Evolutionary conservation across 495 filamentous ascomycete genomes (phyloP), one percentile per base, ranked within the genome.

Genomic region (Aspergillus steynii): DNA sequence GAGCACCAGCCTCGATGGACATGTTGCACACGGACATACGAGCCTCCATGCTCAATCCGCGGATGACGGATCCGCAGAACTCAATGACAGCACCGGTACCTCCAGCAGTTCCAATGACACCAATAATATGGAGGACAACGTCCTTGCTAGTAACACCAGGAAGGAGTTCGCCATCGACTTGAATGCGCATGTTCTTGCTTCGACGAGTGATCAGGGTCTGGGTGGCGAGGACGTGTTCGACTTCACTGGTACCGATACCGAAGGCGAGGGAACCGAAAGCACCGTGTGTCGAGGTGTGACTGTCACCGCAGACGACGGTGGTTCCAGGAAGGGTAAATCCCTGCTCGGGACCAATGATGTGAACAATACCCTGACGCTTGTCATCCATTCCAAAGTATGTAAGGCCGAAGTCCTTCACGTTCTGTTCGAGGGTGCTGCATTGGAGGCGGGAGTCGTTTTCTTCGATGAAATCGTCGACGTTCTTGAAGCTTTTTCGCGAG

Each of bases 1-100:
- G 85, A 46, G 95, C 95, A 77, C 95, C 95, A 60, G 79, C 95
- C 80, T 99, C 95, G 71, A 98, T 97, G n/a, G 94, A 92, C 95
- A 99, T 99, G 80, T 99, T 99, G 78, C 95, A 98, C 71, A 99
- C 95, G 58, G 92, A 96, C 94, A 99, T 98, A 68, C 95, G 88
- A 45, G 95, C 95, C 73, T 99, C 95, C 86, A 99, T 97, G 77
- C 91, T 96, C 65, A 99, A 81, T 47, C 75, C 77, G 62, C 91
- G 85, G 70, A 99, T 97, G 56, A 93, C 92, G 55, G 92, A 96
- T 55, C 95, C 95, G 66, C 91, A 96, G 83, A 90, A 99, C 80
- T 99, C 95, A 66, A 99, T 96, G 61, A 99, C 95, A 55, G 90
- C 86, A 65, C 93, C 93, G 50, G 86, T 99, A 56, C 95, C 95